phyloP scores from a whole-genome alignment of 257 asterid species.

The Nicotiana knightiana region DNA sequence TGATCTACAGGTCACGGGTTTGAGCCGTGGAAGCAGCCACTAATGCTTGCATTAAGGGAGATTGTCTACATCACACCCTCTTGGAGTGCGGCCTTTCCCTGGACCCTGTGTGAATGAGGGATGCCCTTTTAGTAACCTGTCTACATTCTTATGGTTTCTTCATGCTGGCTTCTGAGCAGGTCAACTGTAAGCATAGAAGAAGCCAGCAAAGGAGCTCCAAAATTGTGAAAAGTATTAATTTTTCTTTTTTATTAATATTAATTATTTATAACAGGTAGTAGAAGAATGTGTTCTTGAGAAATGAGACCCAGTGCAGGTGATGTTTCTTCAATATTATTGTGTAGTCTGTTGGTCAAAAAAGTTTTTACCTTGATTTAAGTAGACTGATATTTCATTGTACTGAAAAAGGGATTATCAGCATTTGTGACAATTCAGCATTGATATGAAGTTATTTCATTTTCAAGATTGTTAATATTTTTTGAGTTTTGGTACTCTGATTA shows the following conservation, averaged over 20 bases:
- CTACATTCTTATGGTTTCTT: constrained; percentile 21
- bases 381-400: constrained; percentile 2
- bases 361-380: background rate
- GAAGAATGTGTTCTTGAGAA: constrained; percentile 32
- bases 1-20: too few relatives aligned
- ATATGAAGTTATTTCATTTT: constrained; percentile 2
- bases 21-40: too few relatives aligned
- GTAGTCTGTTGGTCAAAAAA: background rate
- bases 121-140: constrained; percentile 1
- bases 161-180: constrained; percentile 28
- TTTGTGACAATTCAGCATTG: background rate
- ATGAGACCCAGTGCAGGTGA: constrained; percentile 22
- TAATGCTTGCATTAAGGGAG: too few relatives aligned
- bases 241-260: constrained; percentile 16
- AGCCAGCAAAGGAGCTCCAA: constrained; percentile 19
- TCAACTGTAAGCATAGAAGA: constrained; percentile 22
- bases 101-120: too few relatives aligned
- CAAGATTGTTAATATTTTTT: background rate
- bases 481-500: background rate
- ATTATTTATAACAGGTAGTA: constrained; percentile 36
- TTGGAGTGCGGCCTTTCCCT: too few relatives aligned
- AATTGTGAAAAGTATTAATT: constrained; percentile 26
- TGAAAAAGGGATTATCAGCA: constrained; percentile 2
- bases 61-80: too few relatives aligned
- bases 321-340: constrained; percentile 34